phyloP scores from a whole-genome alignment of 495 filamentous ascomycete genomes.

The Penicillium robsamsonii region DNA sequence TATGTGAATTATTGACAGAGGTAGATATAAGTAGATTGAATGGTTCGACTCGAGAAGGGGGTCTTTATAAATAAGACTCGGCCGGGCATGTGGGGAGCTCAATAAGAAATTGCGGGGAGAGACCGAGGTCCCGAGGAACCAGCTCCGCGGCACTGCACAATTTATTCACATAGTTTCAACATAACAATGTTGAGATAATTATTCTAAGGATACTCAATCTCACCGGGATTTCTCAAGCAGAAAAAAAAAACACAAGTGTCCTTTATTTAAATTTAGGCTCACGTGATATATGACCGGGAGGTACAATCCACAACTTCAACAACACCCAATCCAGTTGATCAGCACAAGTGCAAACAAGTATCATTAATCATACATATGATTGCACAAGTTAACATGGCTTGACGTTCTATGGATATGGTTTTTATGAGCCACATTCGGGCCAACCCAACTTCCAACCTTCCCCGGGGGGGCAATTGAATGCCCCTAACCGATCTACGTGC shows the following conservation, averaged over 20 bases:
- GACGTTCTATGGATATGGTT: not conserved
- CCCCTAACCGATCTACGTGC: not conserved
- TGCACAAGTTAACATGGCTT: not conserved
- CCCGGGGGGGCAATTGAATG: not conserved
- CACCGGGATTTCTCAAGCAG: too few relatives aligned
- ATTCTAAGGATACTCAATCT: too few relatives aligned
- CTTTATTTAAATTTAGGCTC: not conserved
- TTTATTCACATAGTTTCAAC: not conserved
- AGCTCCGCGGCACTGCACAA: constrained; percentile 5
- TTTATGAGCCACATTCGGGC: not conserved
- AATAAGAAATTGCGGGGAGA: constrained; percentile 23
- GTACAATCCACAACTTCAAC: not conserved
- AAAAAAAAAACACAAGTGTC: not conserved
- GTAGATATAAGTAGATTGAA: not conserved
- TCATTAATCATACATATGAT: not conserved
- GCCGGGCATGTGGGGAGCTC: constrained; percentile 8
- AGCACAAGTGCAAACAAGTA: not conserved
- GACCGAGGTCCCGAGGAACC: constrained; percentile 33
- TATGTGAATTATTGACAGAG: not conserved
- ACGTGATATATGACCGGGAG: not conserved
- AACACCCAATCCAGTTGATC: not conserved
- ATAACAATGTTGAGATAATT: not conserved
- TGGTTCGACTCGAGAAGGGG: not conserved
- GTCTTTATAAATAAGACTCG: constrained; percentile 4
- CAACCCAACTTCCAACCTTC: not conserved